Conservation (phyloP, 371 early-diverging fungal species). For the Mucor velutinosus region DNA sequence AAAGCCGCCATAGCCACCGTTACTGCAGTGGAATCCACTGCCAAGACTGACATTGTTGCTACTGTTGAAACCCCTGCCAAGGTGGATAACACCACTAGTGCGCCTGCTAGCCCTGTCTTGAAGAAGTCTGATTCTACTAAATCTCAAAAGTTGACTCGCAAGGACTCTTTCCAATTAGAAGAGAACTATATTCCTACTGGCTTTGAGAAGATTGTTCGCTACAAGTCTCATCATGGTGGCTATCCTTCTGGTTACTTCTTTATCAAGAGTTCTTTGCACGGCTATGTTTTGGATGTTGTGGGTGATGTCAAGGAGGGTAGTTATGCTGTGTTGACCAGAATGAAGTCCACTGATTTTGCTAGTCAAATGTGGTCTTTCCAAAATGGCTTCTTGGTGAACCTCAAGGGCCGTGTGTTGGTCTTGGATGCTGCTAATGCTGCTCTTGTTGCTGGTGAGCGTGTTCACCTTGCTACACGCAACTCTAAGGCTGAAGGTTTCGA, state of each 20-base stretch:
- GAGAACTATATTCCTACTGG: constrained; percentile 43
- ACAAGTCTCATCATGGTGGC: constrained; percentile 31
- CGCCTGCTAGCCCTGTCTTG: neutral
- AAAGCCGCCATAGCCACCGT: neutral
- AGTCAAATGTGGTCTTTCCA: constrained; percentile 58
- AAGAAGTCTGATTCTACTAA: constrained; percentile 20
- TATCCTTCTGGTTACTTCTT: constrained; percentile 48
- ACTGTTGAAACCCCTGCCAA: constrained; percentile 9
- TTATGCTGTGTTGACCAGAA: constrained; percentile 29
- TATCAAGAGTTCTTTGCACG: constrained; percentile 48
- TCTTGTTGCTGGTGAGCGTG: constrained; percentile 31
- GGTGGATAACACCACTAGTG: neutral
- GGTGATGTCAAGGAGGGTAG: constrained; percentile 28
- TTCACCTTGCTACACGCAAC: constrained; percentile 26
- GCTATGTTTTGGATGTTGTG: constrained; percentile 42
- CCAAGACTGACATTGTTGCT: constrained; percentile 4
- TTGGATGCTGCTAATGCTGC: constrained; percentile 33
- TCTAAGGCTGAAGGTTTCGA: constrained; percentile 19
- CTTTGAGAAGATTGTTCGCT: constrained; percentile 43
- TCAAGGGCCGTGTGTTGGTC: constrained; percentile 39
- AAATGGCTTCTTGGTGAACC: constrained; percentile 52
- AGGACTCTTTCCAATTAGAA: constrained; percentile 30
- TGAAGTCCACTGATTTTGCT: constrained; percentile 41
- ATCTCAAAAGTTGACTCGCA: constrained; percentile 14
- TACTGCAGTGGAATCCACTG: neutral